Evolutionary conservation across 176 grass and related monocot species (phyloP).

Genomic region (Pontederia paniculata): DNA sequence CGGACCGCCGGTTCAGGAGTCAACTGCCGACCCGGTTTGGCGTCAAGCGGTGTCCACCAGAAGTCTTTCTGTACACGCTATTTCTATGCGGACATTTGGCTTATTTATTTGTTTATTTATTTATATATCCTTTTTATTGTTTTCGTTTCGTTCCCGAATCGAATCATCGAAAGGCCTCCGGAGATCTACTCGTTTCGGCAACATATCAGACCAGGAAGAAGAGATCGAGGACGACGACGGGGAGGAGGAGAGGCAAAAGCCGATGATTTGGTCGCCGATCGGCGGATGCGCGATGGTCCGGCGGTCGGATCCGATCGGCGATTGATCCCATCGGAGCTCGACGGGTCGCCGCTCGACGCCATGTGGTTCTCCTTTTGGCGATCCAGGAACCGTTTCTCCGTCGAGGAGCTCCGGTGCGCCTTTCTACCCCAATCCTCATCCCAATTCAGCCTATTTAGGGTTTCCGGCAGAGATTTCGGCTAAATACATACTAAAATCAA

Average conservation of each 20-base stretch:
- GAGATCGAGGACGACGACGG: neutral
- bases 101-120: too few relatives aligned
- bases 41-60: too few relatives aligned
- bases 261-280: neutral
- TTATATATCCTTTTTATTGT: too few relatives aligned
- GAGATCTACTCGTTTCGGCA: neutral
- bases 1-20: too few relatives aligned
- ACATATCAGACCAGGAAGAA: neutral
- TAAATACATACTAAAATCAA: too few relatives aligned
- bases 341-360: constrained; percentile 9
- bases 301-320: constrained; percentile 5
- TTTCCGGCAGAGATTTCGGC: neutral
- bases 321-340: constrained; percentile 6
- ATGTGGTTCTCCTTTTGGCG: constrained; percentile 93
- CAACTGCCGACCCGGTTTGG: too few relatives aligned
- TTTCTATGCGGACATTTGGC: too few relatives aligned
- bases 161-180: neutral
- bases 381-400: constrained; percentile 78
- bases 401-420: constrained; percentile 89
- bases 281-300: constrained; percentile 3
- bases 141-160: neutral
- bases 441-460: constrained; percentile 21
- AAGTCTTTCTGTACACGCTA: too few relatives aligned
- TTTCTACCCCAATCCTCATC: neutral
- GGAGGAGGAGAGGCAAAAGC: neutral